These are phyloP conservation scores for Cutaneotrichosporon arboriforme DNA, from an alignment of 1,284 basidiomycete genomes.

Conservation along the genomic window DNA sequence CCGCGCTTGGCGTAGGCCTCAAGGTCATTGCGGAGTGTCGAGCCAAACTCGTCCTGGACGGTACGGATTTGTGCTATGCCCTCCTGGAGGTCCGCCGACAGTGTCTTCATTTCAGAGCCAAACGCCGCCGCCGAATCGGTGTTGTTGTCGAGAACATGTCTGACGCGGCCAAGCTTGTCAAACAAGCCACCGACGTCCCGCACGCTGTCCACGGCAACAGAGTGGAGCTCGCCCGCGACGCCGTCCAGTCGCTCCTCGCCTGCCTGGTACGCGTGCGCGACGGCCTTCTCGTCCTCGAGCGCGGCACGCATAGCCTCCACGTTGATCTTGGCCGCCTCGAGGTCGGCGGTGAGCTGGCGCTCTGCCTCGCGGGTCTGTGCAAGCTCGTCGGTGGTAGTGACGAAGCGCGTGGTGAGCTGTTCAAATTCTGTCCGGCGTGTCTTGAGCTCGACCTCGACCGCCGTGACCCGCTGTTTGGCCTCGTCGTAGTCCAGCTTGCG, in stretches of 20 bases:
- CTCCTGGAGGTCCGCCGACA: constrained; percentile 61
- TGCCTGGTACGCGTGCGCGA: constrained; percentile 68
- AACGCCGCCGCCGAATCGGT: constrained; percentile 60
- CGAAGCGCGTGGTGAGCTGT: constrained; percentile 70
- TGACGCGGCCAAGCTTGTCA: constrained; percentile 77
- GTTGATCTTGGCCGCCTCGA: constrained; percentile 57
- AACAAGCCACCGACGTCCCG: constrained; percentile 69
- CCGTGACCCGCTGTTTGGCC: constrained; percentile 70
- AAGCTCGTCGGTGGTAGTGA: constrained; percentile 68
- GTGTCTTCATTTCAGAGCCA: constrained; percentile 56
- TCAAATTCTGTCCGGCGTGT: constrained; percentile 84
- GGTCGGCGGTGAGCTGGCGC: constrained; percentile 56
- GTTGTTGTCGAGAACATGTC: constrained; percentile 62
- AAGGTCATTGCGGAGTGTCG: constrained; percentile 56
- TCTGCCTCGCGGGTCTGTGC: constrained; percentile 52
- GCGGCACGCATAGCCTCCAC: constrained; percentile 56
- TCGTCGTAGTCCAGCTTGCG: constrained; percentile 71
- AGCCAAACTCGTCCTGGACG: constrained; percentile 44
- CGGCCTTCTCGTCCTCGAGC: constrained; percentile 68
- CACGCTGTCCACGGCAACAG: constrained; percentile 62
- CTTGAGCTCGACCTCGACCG: constrained; percentile 73
- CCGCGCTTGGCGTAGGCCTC: constrained; percentile 59
- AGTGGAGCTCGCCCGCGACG: constrained; percentile 65
- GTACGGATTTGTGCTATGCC: constrained; percentile 53
- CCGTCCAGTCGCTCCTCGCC: constrained; percentile 67